phyloP scores from a whole-genome alignment of 164 flowering plant species.

The Litsea cubeba region DNA sequence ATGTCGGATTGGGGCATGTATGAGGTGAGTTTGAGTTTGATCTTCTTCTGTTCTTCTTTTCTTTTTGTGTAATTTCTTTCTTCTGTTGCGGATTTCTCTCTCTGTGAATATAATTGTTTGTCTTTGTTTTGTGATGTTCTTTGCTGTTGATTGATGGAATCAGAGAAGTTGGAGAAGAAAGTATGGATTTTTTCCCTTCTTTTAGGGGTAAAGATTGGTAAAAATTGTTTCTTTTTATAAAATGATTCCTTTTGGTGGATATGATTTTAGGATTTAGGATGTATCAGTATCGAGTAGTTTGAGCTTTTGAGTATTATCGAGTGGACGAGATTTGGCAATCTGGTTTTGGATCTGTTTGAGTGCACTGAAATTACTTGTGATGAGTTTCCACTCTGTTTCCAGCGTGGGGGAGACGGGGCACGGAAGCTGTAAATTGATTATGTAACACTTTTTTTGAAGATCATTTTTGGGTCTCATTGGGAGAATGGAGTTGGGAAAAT shows the following conservation, averaged over 20 bases:
- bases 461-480: too few species aligned
- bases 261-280: not conserved
- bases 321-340: not conserved
- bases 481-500: too few species aligned
- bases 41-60: not conserved
- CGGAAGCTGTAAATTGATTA: too few species aligned
- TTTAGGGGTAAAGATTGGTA: too few species aligned
- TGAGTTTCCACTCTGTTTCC: too few species aligned
- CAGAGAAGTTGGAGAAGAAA: not conserved
- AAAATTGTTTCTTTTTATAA: too few species aligned
- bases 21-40: slow-evolving; percentile 8
- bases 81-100: not conserved
- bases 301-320: not conserved
- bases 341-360: not conserved
- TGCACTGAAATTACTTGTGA: not conserved
- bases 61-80: not conserved
- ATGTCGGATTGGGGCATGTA: slow-evolving; percentile 19
- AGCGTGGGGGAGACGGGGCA: too few species aligned
- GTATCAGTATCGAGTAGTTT: not conserved
- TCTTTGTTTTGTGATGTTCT: not conserved
- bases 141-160: not conserved
- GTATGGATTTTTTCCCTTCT: not conserved
- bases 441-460: too few species aligned
- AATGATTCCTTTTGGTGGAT: too few species aligned
- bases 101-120: not conserved